Base-by-base conservation (phyloP, 805 yeast species). In the Cyberlindnera petersonii region DNA sequence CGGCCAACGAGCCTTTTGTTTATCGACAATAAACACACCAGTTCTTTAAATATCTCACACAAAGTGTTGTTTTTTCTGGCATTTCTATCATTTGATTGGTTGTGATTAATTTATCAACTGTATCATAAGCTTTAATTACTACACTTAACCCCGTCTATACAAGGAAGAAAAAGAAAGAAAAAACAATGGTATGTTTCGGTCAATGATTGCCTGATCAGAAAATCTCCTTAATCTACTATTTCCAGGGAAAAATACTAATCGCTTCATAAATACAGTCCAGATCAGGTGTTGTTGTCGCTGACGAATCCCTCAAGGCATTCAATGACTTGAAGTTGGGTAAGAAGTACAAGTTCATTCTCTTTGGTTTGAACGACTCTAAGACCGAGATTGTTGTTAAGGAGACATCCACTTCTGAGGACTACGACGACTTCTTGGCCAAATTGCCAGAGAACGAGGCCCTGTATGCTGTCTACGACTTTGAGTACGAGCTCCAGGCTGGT, bases 381-480 rank as follows among this genome's bases (percentile, higher is more conserved):
- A 88, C 98, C 48, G 82, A 86, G 71, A 93, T 93, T 64, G 74
- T 88, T 40, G 96, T 93, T 46, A 89, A 81, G 59, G 77, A 82
- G 65, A 85, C 91, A 47, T 87, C 96, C 39, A 68, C 73, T 37
- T 83, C 79, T 18, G 59, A 57, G 26, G 84, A 81, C 54, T 93
- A 93, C 69, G 98, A 93, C 57, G 68, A 78, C 26, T 93, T 93
- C 68, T 68, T 91, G 56, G 87, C 78, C 63, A 77, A 84, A 60
- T 78, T 93, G 58, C 96, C 98, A 56, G 98, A 93, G 72, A 77
- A 85, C 63, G 96, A 91, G 62, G 87, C 97, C 70, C 80, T 89
- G 66, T 93, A 93, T 65, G 98, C 98, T 44, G 80, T 93, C 41
- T 93, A 87, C 70, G 98, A 91, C 70, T 91, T 93, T 58, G 97